Conservation (phyloP, 1,284 basidiomycete species). For the Sporisorium iseilematis-ciliati region DNA sequence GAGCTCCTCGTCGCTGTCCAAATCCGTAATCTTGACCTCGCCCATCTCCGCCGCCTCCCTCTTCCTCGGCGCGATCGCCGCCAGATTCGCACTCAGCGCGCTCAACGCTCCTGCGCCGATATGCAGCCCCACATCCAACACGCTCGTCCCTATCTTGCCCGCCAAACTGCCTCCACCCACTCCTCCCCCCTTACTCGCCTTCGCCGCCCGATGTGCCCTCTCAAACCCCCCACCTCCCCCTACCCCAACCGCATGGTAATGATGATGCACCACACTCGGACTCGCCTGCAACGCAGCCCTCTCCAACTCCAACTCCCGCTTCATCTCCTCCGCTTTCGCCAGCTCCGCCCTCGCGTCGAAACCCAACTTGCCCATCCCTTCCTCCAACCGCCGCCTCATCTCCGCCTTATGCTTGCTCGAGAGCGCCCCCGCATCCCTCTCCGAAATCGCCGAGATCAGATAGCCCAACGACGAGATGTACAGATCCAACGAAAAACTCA, state of each 20-base stretch:
- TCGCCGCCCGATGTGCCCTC: slow-evolving; percentile 42
- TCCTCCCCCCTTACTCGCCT: slow-evolving; percentile 7
- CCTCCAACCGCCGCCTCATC: slow-evolving; percentile 38
- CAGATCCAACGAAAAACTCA: slow-evolving; percentile 53
- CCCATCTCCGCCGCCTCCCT: slow-evolving; percentile 7
- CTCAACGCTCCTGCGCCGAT: slow-evolving; percentile 47
- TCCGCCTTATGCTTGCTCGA: slow-evolving; percentile 42
- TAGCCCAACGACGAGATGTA: slow-evolving; percentile 57
- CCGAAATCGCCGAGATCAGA: slow-evolving; percentile 53
- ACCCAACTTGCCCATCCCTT: slow-evolving; percentile 48
- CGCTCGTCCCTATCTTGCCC: slow-evolving; percentile 36
- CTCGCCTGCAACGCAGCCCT: slow-evolving; percentile 18
- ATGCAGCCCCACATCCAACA: slow-evolving; percentile 43
- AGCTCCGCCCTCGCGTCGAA: slow-evolving; percentile 47
- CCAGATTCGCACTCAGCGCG: slow-evolving; percentile 36
- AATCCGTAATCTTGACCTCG: slow-evolving; percentile 38
- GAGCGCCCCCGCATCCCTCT: slow-evolving; percentile 40
- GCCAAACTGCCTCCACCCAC: too few relatives aligned
- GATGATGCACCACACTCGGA: slow-evolving; percentile 42
- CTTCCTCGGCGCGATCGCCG: slow-evolving; percentile 34
- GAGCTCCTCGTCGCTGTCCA: slow-evolving; percentile 44
- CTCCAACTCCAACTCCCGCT: slow-evolving; percentile 40
- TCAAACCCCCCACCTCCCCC: too few relatives aligned
- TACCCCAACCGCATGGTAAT: slow-evolving; percentile 34
- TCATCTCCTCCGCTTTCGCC: slow-evolving; percentile 31